A percentile compares a stretch with the other conserved stretches of the same genome.
These are phyloP conservation scores for Colletotrichum tanaceti DNA, from an alignment of 2,329 filamentous ascomycete species.

Conservation along the genomic window DNA sequence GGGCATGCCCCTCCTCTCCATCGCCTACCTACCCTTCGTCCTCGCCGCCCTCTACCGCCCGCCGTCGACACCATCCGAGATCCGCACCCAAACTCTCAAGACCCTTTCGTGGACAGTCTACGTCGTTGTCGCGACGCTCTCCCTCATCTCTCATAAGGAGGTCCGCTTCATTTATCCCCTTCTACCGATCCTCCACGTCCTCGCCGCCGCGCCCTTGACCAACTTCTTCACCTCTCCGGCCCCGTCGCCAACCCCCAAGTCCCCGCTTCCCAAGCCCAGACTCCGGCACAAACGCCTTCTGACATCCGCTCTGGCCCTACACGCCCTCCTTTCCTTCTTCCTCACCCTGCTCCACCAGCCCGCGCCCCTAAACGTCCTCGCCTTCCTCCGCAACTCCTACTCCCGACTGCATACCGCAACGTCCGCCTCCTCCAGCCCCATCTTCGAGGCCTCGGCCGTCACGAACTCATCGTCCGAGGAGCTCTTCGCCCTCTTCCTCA, in stretches of 20 bases:
- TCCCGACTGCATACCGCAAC: conserved; percentile 63
- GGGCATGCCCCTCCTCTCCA: conserved; percentile 87
- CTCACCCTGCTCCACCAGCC: conserved; percentile 82
- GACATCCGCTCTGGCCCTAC: conserved; percentile 69
- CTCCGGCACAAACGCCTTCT: conserved; percentile 68
- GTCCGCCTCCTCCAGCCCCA: conserved; percentile 40
- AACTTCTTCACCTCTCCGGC: conserved; percentile 69
- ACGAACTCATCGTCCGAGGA: conserved; percentile 50
- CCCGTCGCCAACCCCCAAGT: conserved; percentile 45
- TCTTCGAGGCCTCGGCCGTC: conserved; percentile 49
- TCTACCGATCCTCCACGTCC: conserved; percentile 84
- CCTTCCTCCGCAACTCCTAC: conserved; percentile 81
- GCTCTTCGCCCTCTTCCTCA: conserved; percentile 82
- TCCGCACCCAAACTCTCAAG: conserved; percentile 51
- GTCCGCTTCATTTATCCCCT: conserved; percentile 96
- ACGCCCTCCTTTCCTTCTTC: conserved; percentile 79
- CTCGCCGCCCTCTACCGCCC: conserved; percentile 71
- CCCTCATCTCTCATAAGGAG: conserved; percentile 92
- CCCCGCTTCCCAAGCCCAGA: conserved; percentile 45
- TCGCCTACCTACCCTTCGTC: conserved; percentile 83
- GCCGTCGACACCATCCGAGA: conserved; percentile 47
- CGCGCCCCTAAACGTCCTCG: conserved; percentile 79
- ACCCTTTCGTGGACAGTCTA: conserved; percentile 68
- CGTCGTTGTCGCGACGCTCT: conserved; percentile 72
- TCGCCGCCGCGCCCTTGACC: conserved; percentile 76